Base-by-base conservation (phyloP, 495 filamentous ascomycete species). In the Penicillium canariense region DNA sequence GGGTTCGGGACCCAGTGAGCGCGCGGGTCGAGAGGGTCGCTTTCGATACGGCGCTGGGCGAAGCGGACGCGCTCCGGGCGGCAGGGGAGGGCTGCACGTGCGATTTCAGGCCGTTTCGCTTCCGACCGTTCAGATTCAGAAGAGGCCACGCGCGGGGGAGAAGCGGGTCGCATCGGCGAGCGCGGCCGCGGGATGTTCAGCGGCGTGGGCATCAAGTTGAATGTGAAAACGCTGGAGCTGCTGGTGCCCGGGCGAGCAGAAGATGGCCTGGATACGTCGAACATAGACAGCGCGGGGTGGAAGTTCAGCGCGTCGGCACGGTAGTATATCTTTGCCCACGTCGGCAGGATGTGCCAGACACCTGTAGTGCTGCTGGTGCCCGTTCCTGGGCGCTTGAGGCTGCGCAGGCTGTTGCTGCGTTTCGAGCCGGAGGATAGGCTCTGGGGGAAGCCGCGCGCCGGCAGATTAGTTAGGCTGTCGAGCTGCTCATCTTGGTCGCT, bases 301-400 rank as follows among this genome's bases (percentile, higher is more conserved):
- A 68, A 54, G 12, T 62, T 50, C 28, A 71, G 58, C 10, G 67
- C 59, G 50, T 76, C 68, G n/a, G 58, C 55, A 9, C 59, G 66
- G 58, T 82, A 82, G 61, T 82, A 82, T 36, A 76, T 63, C 31
- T 65, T 68, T 9, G 73, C 76, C 76, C 76, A 78, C 22, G 68
- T 70, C 3, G 76, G 76, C 3, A 78, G 61, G 38, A 74, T 59
- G 15, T 90, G 81, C 26, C 81, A 74, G 50, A 82, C 77, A n/a
- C n/a, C n/a, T n/a, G n/a, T n/a, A n/a, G n/a, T n/a, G 31, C 87
- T 75, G 58, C 70, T 80, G 7, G 76, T 72, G 26, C 64, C 69
- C 5, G 77, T 78, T 22, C 73, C 71, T 9, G 73, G 70, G 18
- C 70, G 68, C 27, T 66, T 60, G 18, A 63, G 55, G 51, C 73